These are phyloP conservation scores for Trichoderma citrinoviride DNA, from an alignment of 2,329 filamentous ascomycete genomes.

Conservation along the genomic window DNA sequence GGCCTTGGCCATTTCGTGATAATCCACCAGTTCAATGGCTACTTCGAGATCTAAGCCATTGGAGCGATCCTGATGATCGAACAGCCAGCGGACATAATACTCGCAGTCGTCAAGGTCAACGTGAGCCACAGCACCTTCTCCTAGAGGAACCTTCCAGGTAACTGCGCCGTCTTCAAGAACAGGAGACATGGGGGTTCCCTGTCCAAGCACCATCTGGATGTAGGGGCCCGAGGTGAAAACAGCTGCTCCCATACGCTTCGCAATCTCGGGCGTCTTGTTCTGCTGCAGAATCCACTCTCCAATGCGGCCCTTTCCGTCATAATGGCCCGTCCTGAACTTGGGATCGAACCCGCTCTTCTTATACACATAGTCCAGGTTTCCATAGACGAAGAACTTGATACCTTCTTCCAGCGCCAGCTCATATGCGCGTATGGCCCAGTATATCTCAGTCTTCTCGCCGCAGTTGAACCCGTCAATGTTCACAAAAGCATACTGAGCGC, in stretches of 20 bases:
- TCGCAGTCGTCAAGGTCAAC: slow-evolving; percentile 48
- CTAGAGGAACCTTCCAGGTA: slow-evolving; percentile 43
- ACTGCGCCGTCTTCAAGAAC: slow-evolving; percentile 40
- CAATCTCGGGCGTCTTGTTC: slow-evolving; percentile 29
- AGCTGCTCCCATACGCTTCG: slow-evolving; percentile 34
- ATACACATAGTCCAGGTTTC: slow-evolving; percentile 48
- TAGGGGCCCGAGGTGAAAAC: slow-evolving; percentile 46
- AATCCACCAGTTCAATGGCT: slow-evolving; percentile 42
- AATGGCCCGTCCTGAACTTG: slow-evolving; percentile 47
- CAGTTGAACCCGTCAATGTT: slow-evolving; percentile 55
- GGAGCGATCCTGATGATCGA: slow-evolving; percentile 44
- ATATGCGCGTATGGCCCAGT: slow-evolving; percentile 45
- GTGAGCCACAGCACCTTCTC: slow-evolving; percentile 40
- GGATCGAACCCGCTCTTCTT: slow-evolving; percentile 48
- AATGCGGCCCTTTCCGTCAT: slow-evolving; percentile 46
- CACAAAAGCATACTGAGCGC: slow-evolving; percentile 49
- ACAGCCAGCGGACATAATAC: slow-evolving; percentile 47
- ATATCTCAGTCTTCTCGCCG: slow-evolving; percentile 52
- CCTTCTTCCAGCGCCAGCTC: slow-evolving; percentile 43
- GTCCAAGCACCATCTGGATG: slow-evolving; percentile 44
- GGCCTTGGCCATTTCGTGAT: slow-evolving; percentile 40
- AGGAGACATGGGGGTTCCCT: slow-evolving; percentile 40
- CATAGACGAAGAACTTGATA: slow-evolving; percentile 45
- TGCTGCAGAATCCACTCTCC: slow-evolving; percentile 45
- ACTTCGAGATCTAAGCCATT: slow-evolving; percentile 47